These are phyloP conservation scores for Scytalidium sp. DNA, from an alignment of 2,329 filamentous ascomycete genomes.

Conservation along the genomic window DNA sequence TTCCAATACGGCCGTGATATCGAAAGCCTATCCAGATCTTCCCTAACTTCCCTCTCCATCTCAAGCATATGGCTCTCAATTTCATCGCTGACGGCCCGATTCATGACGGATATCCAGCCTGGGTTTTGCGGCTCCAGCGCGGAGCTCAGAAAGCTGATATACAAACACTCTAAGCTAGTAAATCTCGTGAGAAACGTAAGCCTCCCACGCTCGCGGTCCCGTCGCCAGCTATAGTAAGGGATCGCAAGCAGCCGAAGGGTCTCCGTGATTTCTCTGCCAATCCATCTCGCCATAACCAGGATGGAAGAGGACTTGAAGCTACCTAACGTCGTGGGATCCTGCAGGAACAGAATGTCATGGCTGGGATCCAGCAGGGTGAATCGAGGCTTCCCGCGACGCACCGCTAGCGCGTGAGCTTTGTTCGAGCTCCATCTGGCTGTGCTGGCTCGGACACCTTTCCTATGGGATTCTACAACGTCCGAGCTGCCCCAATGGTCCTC, in stretches of 20 bases:
- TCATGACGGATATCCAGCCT: not conserved
- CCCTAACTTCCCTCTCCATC: not conserved
- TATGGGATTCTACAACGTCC: not conserved
- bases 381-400: not conserved
- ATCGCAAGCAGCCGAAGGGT: not conserved
- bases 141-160: not conserved
- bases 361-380: not conserved
- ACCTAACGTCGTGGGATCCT: not conserved
- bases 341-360: not conserved
- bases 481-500: not conserved
- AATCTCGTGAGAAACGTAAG: not conserved
- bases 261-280: not conserved
- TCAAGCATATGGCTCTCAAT: conserved; percentile 2
- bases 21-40: not conserved
- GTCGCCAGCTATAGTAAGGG: not conserved
- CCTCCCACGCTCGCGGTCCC: not conserved
- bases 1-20: not conserved
- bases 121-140: not conserved
- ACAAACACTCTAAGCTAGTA: not conserved
- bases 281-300: not conserved
- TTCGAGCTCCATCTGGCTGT: not conserved
- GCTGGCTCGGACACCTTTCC: not conserved
- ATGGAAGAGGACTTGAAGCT: not conserved
- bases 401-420: not conserved
- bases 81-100: not conserved